Evolutionary conservation across 2,329 filamentous ascomycete genomes (phyloP), one percentile per base, ranked within the genome.

Genomic region (Hypoxylon sp.): DNA sequence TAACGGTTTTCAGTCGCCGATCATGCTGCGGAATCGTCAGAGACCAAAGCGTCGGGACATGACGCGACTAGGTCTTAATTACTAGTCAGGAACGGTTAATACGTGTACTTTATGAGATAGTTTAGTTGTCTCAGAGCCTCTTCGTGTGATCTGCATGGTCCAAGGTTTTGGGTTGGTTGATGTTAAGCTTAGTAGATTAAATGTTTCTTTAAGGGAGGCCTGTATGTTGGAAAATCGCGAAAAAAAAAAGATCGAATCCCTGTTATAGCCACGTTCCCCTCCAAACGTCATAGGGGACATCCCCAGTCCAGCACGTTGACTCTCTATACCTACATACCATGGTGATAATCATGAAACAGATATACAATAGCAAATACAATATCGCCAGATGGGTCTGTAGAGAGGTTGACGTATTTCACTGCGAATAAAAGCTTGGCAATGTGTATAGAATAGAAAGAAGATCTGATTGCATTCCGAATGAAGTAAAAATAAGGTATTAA

Each of bases 401-500:
- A n/a, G n/a, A n/a, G n/a, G n/a, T n/a, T n/a, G n/a, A n/a, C n/a
- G n/a, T n/a, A n/a, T n/a, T n/a, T n/a, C n/a, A n/a, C 37, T 12
- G 15, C 12, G 31, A 15, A 11, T 35, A 29, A 31, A 49, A 25
- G 11, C 21, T 35, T 29, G 34, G 43, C 21, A 21, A 13, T 23
- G 29, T 34, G 30, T 26, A 37, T 31, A 37, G 38, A 23, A 41
- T 27, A 29, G 12, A 42, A 48, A 44, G 19, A 30, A 34, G 8
- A 44, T 27, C 8, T 21, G 21, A 23, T 44, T 44, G 36, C 34
- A 42, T 47, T 37, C 42, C 37, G 20, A 29, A 37, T 52, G 43
- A 35, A 52, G 51, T 58, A 55, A 41, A 52, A 46, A 45, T 55
- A 51, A 51, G 48, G 43, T 55, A 50, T 49, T 46, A 55, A 51